Evolutionary conservation across 352 stramenopile species (phyloP).

Genomic region (Thalassiosira sp.): DNA sequence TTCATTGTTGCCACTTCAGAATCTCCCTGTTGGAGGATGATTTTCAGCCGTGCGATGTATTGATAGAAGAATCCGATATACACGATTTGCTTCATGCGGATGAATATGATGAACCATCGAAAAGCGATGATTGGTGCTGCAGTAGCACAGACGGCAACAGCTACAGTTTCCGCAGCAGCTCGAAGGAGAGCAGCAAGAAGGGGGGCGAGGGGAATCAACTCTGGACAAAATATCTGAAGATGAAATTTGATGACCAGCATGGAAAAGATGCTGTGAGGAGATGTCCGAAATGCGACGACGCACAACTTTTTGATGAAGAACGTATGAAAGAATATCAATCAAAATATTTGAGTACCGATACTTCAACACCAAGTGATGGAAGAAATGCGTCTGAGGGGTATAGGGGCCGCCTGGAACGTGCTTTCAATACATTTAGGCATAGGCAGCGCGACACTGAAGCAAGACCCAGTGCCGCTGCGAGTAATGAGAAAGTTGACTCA

Average conservation of each 20-base stretch:
- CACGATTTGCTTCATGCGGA: constrained; percentile 25
- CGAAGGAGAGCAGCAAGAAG: not conserved
- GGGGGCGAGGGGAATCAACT: constrained; percentile 30
- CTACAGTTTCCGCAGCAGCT: not conserved
- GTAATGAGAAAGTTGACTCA: not conserved
- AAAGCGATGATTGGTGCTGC: not conserved
- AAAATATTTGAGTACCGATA: constrained; percentile 18
- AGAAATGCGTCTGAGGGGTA: not conserved
- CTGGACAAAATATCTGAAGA: constrained; percentile 85
- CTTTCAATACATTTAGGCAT: constrained; percentile 1
- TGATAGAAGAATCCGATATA: constrained; percentile 37
- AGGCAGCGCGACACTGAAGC: not conserved
- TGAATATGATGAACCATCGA: constrained; percentile 4
- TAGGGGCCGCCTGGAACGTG: constrained; percentile 9
- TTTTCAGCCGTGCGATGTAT: constrained; percentile 29
- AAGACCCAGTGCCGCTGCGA: not conserved
- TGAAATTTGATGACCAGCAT: constrained; percentile 84
- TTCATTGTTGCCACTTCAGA: constrained; percentile 41
- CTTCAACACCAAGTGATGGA: not conserved
- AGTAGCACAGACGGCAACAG: not conserved
- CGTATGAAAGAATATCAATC: constrained; percentile 35
- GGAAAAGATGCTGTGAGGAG: constrained; percentile 43
- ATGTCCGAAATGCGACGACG: constrained; percentile 45
- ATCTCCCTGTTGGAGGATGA: constrained; percentile 14
- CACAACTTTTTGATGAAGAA: constrained; percentile 39